Conservation (phyloP, 2,329 filamentous ascomycete genomes). For the Fusarium sp. region DNA sequence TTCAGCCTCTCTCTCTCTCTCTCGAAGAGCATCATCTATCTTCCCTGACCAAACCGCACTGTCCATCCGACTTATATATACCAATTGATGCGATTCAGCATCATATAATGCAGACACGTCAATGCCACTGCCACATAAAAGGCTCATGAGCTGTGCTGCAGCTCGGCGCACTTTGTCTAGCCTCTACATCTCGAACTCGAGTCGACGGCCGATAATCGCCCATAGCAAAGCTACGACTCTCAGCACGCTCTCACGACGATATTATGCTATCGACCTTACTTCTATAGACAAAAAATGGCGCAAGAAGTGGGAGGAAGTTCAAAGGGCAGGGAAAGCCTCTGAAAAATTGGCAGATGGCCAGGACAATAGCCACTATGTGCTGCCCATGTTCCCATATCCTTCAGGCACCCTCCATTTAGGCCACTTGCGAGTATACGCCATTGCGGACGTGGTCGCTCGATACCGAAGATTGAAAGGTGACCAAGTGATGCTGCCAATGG, state of each 20-base stretch:
- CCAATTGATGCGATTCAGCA: conserved; percentile 29
- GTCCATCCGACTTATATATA: neutral
- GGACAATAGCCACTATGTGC: conserved; percentile 68
- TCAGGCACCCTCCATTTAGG: conserved; percentile 88
- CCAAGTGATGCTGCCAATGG: conserved; percentile 86
- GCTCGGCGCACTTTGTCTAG: conserved; percentile 29
- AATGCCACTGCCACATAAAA: conserved; percentile 47
- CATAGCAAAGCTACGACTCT: conserved; percentile 10
- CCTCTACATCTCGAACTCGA: conserved; percentile 15
- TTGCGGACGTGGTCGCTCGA: conserved; percentile 84
- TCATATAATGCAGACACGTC: conserved; percentile 43
- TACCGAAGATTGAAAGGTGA: conserved; percentile 78
- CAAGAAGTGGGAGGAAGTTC: conserved; percentile 51
- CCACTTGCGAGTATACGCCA: conserved; percentile 88
- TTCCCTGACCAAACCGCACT: neutral
- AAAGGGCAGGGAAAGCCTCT: conserved; percentile 4
- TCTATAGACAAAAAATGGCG: conserved; percentile 63
- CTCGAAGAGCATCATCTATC: neutral
- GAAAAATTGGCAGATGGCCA: conserved; percentile 35
- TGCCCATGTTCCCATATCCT: conserved; percentile 94
- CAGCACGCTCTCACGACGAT: conserved; percentile 40
- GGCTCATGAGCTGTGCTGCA: conserved; percentile 40
- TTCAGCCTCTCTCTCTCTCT: conserved; percentile 7
- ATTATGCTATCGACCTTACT: conserved; percentile 58
- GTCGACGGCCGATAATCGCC: conserved; percentile 23